These are phyloP conservation scores for Aspergillus campestris DNA, from an alignment of 495 filamentous ascomycete species.

Conservation along the genomic window DNA sequence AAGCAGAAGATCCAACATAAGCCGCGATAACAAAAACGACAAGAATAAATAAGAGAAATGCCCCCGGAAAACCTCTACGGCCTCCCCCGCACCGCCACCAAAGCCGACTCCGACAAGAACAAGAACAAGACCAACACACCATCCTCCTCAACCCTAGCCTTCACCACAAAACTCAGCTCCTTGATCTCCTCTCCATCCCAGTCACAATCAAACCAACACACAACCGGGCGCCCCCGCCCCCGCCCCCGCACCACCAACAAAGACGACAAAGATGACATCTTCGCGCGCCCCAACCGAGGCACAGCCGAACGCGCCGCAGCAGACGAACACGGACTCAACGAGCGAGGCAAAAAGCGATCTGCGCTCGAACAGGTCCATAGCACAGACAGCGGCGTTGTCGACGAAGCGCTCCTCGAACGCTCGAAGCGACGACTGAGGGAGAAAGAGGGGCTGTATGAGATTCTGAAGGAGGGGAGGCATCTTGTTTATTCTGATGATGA, in stretches of 20 bases:
- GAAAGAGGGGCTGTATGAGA: conserved; percentile 76
- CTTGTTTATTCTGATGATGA: conserved; percentile 10
- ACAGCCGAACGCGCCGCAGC: conserved; percentile 53
- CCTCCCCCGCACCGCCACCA: conserved; percentile 40
- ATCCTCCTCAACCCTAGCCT: conserved; percentile 67
- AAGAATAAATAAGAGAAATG: not conserved
- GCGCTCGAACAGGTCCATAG: conserved; percentile 24
- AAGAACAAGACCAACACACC: conserved; percentile 42
- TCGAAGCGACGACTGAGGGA: conserved; percentile 74
- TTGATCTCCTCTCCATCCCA: conserved; percentile 40
- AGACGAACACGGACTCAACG: conserved; percentile 34
- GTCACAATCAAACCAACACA: conserved; percentile 19
- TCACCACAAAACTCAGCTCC: conserved; percentile 68
- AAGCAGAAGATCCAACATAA: not conserved
- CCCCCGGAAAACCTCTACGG: conserved; percentile 56
- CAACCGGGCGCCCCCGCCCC: conserved; percentile 38
- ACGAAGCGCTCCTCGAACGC: conserved; percentile 42
- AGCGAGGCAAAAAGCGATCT: conserved; percentile 28
- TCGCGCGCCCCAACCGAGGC: conserved; percentile 62
- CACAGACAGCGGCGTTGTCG: conserved; percentile 35
- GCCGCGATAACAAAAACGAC: not conserved
- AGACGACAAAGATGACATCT: conserved; percentile 65
- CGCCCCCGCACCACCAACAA: conserved; percentile 42
- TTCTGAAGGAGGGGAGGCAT: conserved; percentile 69
- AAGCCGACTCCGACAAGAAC: conserved; percentile 25